Evolutionary conservation across 2,329 filamentous ascomycete species (phyloP), one percentile per base, ranked within the genome.

Genomic region (Trichoderma sp.): DNA sequence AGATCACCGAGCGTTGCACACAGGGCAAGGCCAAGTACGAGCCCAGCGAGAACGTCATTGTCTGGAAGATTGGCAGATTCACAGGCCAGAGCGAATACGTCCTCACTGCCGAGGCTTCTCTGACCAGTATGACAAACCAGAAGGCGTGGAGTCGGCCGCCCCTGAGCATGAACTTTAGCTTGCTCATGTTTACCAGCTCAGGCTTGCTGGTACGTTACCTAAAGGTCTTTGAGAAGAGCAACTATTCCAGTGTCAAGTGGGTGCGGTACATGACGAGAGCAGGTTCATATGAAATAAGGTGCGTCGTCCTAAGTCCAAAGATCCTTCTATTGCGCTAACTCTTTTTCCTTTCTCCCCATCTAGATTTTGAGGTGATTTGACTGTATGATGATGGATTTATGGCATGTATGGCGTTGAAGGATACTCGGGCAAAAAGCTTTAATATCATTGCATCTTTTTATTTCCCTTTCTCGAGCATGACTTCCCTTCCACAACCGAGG

Each of bases 21-120:
- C 95, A 98, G 85, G 97, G 97, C 76, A 98, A 98, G 83, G 97
- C 97, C 75, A 98, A 98, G 85, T 99, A 99, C 85, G 97, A 99
- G 85, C 97, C 97, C 0, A 94, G 95, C 78, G 95, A 98, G 83
- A 99, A 99, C 87, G 95, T 96, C 82, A 98, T 99, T 78, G 93
- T 98, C 14, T 99, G 97, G 97, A 98, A 98, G 89, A 98, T 99
- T 79, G 93, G 95, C 14, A 91, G 97, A n/a, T 99, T 99, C 85
- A 97, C 95, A 0, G 97, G 97, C n/a, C 95, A 98, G 85, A 96
- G 93, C 85, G 97, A 99, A 85, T 99, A 93, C 78, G 96, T 99
- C 14, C 88, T 99, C 75, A 97, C 93, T 80, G 97, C 97, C 11
- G 97, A 99, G 85, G 97, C 97, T 59, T 93, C 93, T 73, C 87